These are phyloP conservation scores for Pythium rhizo-oryzae DNA, from an alignment of 352 stramenopile genomes.

Conservation along the genomic window DNA sequence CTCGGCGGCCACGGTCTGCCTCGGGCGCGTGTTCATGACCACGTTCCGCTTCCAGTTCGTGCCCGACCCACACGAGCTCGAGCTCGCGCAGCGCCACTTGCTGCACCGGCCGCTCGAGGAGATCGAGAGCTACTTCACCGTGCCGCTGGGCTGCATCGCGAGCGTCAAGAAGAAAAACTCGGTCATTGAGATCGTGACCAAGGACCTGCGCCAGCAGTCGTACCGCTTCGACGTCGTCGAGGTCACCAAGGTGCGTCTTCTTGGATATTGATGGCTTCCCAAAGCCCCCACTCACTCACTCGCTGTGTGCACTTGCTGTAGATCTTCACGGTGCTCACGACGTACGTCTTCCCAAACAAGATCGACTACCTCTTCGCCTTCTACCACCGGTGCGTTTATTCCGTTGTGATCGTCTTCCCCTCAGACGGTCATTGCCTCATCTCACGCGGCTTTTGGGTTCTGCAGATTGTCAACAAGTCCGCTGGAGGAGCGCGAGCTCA, in stretches of 20 bases:
- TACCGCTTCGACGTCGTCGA: constrained; percentile 80
- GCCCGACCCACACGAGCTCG: constrained; percentile 60
- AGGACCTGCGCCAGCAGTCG: constrained; percentile 75
- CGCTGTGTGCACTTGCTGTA: constrained; percentile 26
- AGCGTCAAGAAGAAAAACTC: constrained; percentile 83
- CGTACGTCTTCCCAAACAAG: constrained; percentile 85
- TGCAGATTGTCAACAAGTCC: constrained; percentile 50
- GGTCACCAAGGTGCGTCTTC: constrained; percentile 50
- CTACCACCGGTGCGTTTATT: constrained; percentile 55
- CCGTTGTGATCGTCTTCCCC: background rate
- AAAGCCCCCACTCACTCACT: background rate
- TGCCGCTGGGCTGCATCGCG: constrained; percentile 73
- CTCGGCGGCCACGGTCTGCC: constrained; percentile 55
- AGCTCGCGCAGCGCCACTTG: constrained; percentile 52
- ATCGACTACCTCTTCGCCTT: constrained; percentile 87
- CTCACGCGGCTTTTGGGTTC: background rate
- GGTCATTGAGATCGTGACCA: constrained; percentile 76
- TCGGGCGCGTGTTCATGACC: constrained; percentile 81
- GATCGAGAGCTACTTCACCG: constrained; percentile 77
- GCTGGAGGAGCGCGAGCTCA: constrained; percentile 47
- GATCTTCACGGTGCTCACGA: constrained; percentile 79
- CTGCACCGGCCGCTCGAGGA: constrained; percentile 60
- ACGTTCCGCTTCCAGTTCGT: constrained; percentile 87
- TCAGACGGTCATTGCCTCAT: background rate
- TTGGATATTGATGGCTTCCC: background rate